phyloP scores from a whole-genome alignment of 2,329 filamentous ascomycete genomes.

The Fusarium chuoi region DNA sequence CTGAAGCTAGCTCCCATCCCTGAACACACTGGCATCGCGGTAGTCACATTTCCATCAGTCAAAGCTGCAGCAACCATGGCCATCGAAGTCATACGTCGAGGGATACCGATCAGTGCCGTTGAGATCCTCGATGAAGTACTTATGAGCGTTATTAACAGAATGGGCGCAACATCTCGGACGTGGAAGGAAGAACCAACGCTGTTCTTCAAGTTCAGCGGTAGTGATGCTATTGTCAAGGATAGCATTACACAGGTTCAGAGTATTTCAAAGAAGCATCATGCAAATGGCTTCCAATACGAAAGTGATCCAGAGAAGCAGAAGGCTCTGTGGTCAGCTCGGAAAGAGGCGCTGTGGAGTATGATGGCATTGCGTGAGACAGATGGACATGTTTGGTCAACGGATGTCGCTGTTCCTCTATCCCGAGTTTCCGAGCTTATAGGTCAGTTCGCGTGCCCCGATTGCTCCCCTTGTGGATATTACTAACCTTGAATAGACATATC shows the following conservation, averaged over 20 bases:
- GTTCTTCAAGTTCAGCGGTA: slow-evolving; percentile 89
- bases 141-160: slow-evolving; percentile 83
- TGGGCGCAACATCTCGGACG: slow-evolving; percentile 71
- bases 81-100: slow-evolving; percentile 76
- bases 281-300: slow-evolving; percentile 66
- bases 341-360: slow-evolving; percentile 85
- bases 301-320: slow-evolving; percentile 75
- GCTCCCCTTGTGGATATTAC: accelerated
- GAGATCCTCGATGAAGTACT: slow-evolving; percentile 91
- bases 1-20: slow-evolving; percentile 82
- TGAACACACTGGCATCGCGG: slow-evolving; percentile 78
- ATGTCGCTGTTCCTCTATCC: slow-evolving; percentile 84
- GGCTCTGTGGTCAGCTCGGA: slow-evolving; percentile 83
- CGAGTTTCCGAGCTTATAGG: slow-evolving; percentile 73
- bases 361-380: slow-evolving; percentile 71
- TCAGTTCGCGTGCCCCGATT: accelerated
- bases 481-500: slow-evolving; percentile 68
- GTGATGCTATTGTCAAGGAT: slow-evolving; percentile 77
- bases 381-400: slow-evolving; percentile 77
- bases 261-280: background rate
- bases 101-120: slow-evolving; percentile 78
- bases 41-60: slow-evolving; percentile 81
- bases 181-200: slow-evolving; percentile 82
- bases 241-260: slow-evolving; percentile 73
- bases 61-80: slow-evolving; percentile 79